Base-by-base conservation (phyloP, 768 basidiomycete species). In the Pleurotus djamor region DNA sequence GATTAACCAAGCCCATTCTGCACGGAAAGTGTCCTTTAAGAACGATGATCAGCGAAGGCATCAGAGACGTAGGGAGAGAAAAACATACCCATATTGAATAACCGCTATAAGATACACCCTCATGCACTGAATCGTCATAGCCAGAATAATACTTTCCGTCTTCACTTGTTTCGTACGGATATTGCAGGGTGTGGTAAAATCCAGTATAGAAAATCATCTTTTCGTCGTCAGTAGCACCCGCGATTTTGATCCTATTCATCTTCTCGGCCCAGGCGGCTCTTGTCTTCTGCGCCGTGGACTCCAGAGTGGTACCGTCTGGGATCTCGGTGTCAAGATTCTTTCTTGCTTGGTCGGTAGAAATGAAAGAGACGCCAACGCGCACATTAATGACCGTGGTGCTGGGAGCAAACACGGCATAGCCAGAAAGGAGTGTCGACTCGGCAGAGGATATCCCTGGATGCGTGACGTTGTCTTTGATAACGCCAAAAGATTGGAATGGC, bases 1-100 rank as follows among this genome's bases (percentile, higher is more conserved):
- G 44, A 93, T 87, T 48, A 87, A 81, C 84, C 88, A 91, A 0
- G 87, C 88, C 86, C 90, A 92, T 57, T 82, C 81, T 0, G 91
- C 90, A 10, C 91, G 84, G 69, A 81, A 94, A 0, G 86, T 92
- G 65, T 94, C 90, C 88, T 89, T 65, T 60, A 7, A 9, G 9
- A n/a, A n/a, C 36, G 51, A 60, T 35, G 6, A 14, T 14, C 21
- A 47, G 32, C 41, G 16, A 3, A n/a, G 16, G 34, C 8, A 48
- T 14, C 37, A 28, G 21, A 28, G 21, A 28, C 21, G 36, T 38
- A 36, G 14, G 16, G 43, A 48, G 37, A n/a, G 41, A 12, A 41
- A 51, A 51, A 63, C 79, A 5, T 59, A 88, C 87, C 89, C 89
- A 91, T 61, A 85, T 89, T 0, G 89, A 91, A 67, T 92, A 92